Base-by-base conservation (phyloP, 2,329 filamentous ascomycete species). In the Penicillium decumbens region DNA sequence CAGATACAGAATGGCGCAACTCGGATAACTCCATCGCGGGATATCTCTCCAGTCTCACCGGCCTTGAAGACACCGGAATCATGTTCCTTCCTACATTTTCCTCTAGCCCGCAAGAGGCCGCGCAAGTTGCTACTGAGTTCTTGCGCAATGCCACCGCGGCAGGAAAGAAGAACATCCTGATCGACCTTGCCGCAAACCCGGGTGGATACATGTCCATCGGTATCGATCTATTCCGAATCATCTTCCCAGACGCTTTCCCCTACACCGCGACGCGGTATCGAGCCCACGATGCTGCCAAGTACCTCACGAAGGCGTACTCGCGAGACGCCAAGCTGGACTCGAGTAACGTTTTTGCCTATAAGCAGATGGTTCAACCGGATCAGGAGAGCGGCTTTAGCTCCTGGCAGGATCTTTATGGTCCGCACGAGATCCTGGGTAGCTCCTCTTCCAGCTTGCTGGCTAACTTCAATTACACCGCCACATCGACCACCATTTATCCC, bases 171-270 rank as follows among this genome's bases (percentile, higher is more conserved):
- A 83, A 80, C 62, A 71, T 88, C 4, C 73, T 88, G 27, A 78
- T 88, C 50, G 85, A 88, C 54, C 61, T 87, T 6, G 76, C 79
- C 3, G 74, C 71, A 2, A 88, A 88, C 55, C 72, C 72, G 0
- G 84, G 84, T 33, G 84, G 84, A 1, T 65, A 67, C 39, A 61
- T 80, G 12, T 57, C 70, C 6, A 70, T 74, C 6, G 77, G 75
- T 1, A 73, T 72, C 39, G 74, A 78, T 38, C 57, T 77, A 0
- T 83, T 83, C 60, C 73, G 73, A 29, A 75, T 80, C 56, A 72
- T 82, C 39, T 81, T 81, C 63, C 80, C 79, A 0, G 56, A 65
- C 4, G 60, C 65, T 1, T 62, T 67, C 5, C 72, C 74, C 3
- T 78, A 74, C 56, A 74, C 69, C 41, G 75, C 71, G 7, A 73